Conservation (phyloP, 106 monocot genomes). For the Gastrodia elata region DNA sequence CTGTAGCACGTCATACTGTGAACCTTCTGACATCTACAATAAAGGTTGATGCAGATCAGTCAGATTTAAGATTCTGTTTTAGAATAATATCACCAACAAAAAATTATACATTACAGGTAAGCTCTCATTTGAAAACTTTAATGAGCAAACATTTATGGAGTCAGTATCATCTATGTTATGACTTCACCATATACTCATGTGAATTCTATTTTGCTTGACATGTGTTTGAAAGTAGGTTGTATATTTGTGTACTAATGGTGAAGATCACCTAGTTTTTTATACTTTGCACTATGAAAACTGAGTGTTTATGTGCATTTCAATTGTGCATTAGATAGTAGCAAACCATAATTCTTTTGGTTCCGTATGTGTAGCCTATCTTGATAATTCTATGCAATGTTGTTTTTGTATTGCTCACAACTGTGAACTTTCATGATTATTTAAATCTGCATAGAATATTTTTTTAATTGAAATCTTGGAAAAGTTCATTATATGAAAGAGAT, state of each 20-base stretch:
- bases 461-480: background rate
- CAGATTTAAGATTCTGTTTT: slow-evolving; percentile 97
- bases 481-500: background rate
- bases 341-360: background rate
- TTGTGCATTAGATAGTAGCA: background rate
- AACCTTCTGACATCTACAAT: slow-evolving; percentile 97
- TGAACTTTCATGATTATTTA: background rate
- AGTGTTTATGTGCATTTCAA: background rate
- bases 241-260: background rate
- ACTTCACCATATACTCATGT: background rate
- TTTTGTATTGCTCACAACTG: background rate
- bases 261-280: background rate
- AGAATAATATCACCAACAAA: slow-evolving; percentile 98
- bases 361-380: background rate
- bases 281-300: background rate
- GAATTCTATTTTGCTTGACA: background rate
- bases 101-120: slow-evolving; percentile 93
- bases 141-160: background rate
- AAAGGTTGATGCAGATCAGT: slow-evolving; percentile 98
- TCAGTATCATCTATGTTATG: background rate
- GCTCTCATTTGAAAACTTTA: background rate
- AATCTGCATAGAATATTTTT: background rate
- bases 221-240: background rate
- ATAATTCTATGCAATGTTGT: background rate
- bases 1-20: slow-evolving; percentile 93